These are phyloP conservation scores for Alternaria metachromatica DNA, from an alignment of 2,329 filamentous ascomycete species.

Conservation along the genomic window DNA sequence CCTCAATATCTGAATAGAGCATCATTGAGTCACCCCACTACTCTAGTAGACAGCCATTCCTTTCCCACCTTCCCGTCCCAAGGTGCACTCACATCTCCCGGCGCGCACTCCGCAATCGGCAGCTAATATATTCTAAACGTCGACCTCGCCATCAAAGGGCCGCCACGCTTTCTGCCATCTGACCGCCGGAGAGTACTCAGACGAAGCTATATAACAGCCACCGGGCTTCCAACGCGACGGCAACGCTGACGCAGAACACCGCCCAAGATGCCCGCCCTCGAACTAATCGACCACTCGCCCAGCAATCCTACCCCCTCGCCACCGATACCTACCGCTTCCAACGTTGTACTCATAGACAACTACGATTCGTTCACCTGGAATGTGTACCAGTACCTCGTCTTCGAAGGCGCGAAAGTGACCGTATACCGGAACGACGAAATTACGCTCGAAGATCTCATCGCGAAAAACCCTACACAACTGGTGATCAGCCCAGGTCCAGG, in stretches of 20 bases:
- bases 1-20: slow-evolving; percentile 9
- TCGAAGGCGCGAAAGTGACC: slow-evolving; percentile 91
- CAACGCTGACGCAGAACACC: background rate
- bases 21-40: slow-evolving; percentile 26
- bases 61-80: background rate
- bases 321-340: slow-evolving; percentile 79
- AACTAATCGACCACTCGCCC: slow-evolving; percentile 81
- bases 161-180: background rate
- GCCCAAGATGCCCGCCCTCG: slow-evolving; percentile 52
- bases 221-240: background rate
- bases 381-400: slow-evolving; percentile 95
- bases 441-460: slow-evolving; percentile 80
- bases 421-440: slow-evolving; percentile 95
- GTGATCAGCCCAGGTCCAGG: slow-evolving; percentile 95
- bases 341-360: slow-evolving; percentile 96
- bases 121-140: background rate
- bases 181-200: background rate
- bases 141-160: slow-evolving; percentile 1
- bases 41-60: background rate
- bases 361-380: slow-evolving; percentile 99
- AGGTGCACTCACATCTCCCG: background rate
- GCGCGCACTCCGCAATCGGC: background rate
- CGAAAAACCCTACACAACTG: slow-evolving; percentile 86
- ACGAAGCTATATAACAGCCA: background rate
- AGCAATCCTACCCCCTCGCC: slow-evolving; percentile 78